Conservation (phyloP, 1,139 yeast genomes). For the Pichia sp. region DNA sequence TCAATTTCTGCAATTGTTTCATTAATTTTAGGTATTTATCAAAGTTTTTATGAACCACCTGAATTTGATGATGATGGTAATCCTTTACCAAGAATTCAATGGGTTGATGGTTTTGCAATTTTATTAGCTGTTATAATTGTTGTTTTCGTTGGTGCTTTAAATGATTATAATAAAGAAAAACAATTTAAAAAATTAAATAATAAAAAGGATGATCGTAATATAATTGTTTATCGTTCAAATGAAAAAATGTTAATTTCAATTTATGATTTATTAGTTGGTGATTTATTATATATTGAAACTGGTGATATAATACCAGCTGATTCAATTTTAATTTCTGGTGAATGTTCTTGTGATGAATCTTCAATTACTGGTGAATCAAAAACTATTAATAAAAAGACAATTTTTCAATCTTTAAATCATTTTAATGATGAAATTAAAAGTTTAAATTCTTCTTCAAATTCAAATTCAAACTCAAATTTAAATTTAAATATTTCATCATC, state of each 20-base stretch:
- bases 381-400: slow-evolving; percentile 63
- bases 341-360: slow-evolving; percentile 85
- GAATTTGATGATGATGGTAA: slow-evolving; percentile 73
- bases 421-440: slow-evolving; percentile 20
- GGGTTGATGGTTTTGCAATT: slow-evolving; percentile 99
- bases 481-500: neutral
- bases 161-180: slow-evolving; percentile 93
- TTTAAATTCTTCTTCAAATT: neutral
- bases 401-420: slow-evolving; percentile 38
- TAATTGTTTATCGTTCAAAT: slow-evolving; percentile 73
- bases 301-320: slow-evolving; percentile 96
- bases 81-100: slow-evolving; percentile 73
- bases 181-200: slow-evolving; percentile 86
- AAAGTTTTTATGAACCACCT: slow-evolving; percentile 80
- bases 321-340: slow-evolving; percentile 68
- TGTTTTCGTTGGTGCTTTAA: slow-evolving; percentile 86
- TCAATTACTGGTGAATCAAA: slow-evolving; percentile 92
- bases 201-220: slow-evolving; percentile 77
- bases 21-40: slow-evolving; percentile 84
- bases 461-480: slow-evolving; percentile 28
- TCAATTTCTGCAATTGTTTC: slow-evolving; percentile 85
- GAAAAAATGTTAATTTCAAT: slow-evolving; percentile 64
- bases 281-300: slow-evolving; percentile 72
- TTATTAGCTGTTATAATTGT: slow-evolving; percentile 87
- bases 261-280: slow-evolving; percentile 80